phyloP scores from a whole-genome alignment of 305 asterid species.

The Salvia sclarea region DNA sequence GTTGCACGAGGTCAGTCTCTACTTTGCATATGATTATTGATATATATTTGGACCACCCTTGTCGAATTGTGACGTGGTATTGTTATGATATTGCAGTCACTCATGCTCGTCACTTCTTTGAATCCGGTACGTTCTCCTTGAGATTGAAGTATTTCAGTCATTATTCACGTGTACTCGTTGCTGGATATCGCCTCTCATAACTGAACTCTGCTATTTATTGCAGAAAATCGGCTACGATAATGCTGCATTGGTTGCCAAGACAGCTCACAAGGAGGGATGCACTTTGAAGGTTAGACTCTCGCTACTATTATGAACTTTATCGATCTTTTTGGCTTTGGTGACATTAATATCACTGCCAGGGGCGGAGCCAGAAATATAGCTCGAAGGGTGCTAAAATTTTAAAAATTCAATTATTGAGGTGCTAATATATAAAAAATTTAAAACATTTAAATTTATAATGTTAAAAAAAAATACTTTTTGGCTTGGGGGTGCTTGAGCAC shows the following conservation, averaged over 20 bases:
- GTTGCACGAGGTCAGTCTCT: constrained; percentile 75
- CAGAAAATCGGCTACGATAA: constrained; percentile 94
- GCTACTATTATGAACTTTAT: background rate
- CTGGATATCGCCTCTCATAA: constrained; percentile 8
- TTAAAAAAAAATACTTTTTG: too few species aligned
- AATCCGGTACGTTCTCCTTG: constrained; percentile 68
- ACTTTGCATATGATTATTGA: constrained; percentile 20
- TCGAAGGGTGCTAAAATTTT: too few species aligned
- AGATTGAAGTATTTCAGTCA: background rate
- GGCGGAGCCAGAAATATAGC: too few species aligned
- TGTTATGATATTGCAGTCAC: constrained; percentile 65
- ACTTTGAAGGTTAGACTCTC: constrained; percentile 68
- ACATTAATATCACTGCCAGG: background rate
- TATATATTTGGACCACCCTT: constrained; percentile 20
- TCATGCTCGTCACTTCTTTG: constrained; percentile 93
- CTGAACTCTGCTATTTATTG: constrained; percentile 27
- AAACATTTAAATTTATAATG: too few species aligned
- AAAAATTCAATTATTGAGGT: too few species aligned
- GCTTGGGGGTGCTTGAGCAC: too few species aligned
- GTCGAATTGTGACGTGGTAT: constrained; percentile 21
- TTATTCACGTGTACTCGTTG: background rate
- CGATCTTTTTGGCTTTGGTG: background rate
- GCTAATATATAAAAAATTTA: too few species aligned
- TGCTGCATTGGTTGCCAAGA: constrained; percentile 94
- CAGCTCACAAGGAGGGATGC: constrained; percentile 92